These are phyloP conservation scores for Sporormia fimetaria DNA, from an alignment of 495 filamentous ascomycete species.

Conservation along the genomic window DNA sequence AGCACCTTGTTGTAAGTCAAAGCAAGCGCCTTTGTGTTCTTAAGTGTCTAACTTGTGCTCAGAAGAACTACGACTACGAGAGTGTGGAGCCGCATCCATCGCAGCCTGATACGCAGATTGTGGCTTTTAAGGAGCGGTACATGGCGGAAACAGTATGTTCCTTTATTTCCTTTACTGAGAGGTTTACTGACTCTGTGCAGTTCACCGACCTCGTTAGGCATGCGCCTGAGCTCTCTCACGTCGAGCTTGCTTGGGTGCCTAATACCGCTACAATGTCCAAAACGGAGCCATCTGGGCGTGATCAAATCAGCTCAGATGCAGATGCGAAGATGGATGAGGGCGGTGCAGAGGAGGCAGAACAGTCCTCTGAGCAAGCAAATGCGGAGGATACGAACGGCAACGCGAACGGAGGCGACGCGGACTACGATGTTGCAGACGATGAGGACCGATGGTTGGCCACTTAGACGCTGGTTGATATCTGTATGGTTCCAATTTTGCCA, in stretches of 20 bases:
- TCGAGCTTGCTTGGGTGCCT: constrained; percentile 62
- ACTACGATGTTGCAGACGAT: constrained; percentile 26
- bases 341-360: background rate
- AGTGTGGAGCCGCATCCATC: constrained; percentile 56
- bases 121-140: constrained; percentile 82
- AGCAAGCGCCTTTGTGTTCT: constrained; percentile 1
- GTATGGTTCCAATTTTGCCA: background rate
- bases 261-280: background rate
- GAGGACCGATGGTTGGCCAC: constrained; percentile 21
- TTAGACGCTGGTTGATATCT: background rate
- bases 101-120: constrained; percentile 45
- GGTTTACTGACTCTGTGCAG: constrained; percentile 2
- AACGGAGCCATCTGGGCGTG: background rate
- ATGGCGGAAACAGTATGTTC: constrained; percentile 57
- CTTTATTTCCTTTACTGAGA: background rate
- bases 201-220: constrained; percentile 68
- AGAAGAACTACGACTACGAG: constrained; percentile 79
- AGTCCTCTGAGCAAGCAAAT: background rate
- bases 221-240: constrained; percentile 53
- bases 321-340: background rate
- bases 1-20: constrained; percentile 70
- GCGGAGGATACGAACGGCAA: background rate
- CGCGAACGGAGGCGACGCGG: constrained; percentile 8
- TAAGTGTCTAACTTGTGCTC: constrained; percentile 1
- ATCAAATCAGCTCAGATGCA: background rate